Evolutionary conservation across 257 asterid species (phyloP).

Genomic region (Petunia secreta): DNA sequence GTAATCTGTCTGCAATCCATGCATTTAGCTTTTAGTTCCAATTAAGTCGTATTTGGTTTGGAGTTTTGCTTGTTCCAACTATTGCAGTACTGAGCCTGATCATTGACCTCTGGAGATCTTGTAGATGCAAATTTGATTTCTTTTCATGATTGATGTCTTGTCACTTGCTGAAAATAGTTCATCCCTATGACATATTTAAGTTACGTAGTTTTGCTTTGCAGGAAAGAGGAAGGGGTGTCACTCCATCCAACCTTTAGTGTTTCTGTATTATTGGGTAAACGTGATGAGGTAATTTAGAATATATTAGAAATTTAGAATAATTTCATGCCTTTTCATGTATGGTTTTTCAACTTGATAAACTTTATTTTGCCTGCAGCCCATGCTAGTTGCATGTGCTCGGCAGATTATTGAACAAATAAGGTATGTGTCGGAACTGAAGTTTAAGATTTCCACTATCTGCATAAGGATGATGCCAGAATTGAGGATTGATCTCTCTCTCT

Average conservation of each 20-base stretch:
- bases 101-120: background rate
- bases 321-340: background rate
- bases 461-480: background rate
- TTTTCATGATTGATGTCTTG: background rate
- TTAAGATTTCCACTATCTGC: background rate
- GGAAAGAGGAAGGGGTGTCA: constrained; percentile 89
- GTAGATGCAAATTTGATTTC: background rate
- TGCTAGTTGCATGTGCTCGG: constrained; percentile 86
- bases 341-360: constrained; percentile 25
- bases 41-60: background rate
- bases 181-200: background rate
- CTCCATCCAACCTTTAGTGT: constrained; percentile 74
- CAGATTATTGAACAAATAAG: constrained; percentile 85
- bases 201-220: constrained; percentile 37
- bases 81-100: background rate
- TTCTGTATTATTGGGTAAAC: constrained; percentile 74
- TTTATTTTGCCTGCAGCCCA: constrained; percentile 59
- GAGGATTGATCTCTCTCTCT: background rate
- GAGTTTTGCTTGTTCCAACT: constrained; percentile 5
- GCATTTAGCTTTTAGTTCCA: background rate
- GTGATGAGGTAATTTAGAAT: constrained; percentile 66
- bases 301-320: background rate
- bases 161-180: constrained; percentile 2
- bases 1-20: background rate
- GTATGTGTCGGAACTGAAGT: constrained; percentile 37